Percentiles rank a stretch among this genome's conserved stretches.
Conservation (phyloP, 306 rosid genomes). For the Fagus crenata region DNA sequence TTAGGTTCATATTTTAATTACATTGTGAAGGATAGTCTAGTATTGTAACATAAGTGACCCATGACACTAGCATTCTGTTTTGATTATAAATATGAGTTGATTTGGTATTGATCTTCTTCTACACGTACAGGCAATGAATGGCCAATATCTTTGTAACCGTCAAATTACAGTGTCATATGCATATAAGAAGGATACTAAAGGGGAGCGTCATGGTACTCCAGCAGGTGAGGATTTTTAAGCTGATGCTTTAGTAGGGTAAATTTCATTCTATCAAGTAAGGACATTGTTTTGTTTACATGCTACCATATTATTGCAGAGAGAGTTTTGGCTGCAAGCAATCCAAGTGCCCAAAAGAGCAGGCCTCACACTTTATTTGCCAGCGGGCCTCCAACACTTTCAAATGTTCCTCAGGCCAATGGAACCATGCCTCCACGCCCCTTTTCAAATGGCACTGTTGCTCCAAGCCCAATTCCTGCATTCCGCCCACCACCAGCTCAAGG, state of each 20-base stretch:
- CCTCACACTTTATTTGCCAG: slow-evolving; percentile 95
- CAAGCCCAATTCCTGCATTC: slow-evolving; percentile 50
- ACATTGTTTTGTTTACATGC: slow-evolving; percentile 11
- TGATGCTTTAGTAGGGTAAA: background rate
- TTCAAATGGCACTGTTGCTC: slow-evolving; percentile 62
- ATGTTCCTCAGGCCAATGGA: slow-evolving; percentile 66
- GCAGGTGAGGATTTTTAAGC: slow-evolving; percentile 63
- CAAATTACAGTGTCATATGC: slow-evolving; percentile 98
- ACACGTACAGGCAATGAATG: slow-evolving; percentile 80
- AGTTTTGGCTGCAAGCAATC: slow-evolving; percentile 98
- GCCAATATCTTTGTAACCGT: slow-evolving; percentile 97
- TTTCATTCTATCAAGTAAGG: background rate
- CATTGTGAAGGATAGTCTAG: background rate
- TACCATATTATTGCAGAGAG: slow-evolving; percentile 58
- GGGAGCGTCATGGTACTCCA: slow-evolving; percentile 97
- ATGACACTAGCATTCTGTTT: slow-evolving; percentile 2
- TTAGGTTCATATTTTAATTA: background rate
- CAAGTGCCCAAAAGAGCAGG: slow-evolving; percentile 74
- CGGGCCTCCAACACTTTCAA: slow-evolving; percentile 84
- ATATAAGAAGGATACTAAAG: slow-evolving; percentile 96
- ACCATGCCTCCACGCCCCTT: slow-evolving; percentile 78
- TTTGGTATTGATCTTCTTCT: slow-evolving; percentile 8
- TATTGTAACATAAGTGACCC: background rate
- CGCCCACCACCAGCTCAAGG: slow-evolving; percentile 91
- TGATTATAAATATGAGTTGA: background rate